Evolutionary conservation across 805 yeast species (phyloP), one percentile per base, ranked within the genome.

Genomic region (Vanderwaltozyma yarrowii): DNA sequence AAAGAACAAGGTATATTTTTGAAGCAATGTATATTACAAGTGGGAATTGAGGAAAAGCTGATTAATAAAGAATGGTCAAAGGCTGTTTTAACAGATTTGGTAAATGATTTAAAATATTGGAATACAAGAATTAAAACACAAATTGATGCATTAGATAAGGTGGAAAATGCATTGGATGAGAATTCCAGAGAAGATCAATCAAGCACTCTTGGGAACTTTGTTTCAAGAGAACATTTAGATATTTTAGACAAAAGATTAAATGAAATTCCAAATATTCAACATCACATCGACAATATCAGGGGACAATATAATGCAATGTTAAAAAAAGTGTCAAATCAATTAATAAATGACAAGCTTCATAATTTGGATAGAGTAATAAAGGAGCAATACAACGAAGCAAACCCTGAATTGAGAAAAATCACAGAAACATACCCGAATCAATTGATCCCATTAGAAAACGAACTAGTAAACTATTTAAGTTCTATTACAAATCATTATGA

Each of bases 401-500:
- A 57, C 14, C 39, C 53, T 17, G 51, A 46, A 3, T 41, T 45
- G 20, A 34, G 51, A 5, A 29, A 36, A n/a, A 30, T 50, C n/a
- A 46, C 56, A 5, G 62, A 62, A n/a, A 47, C 40, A 3, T 37
- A 38, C 28, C 47, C 51, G 2, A 34, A 32, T 13, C 28, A 39
- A 13, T 20, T 44, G 14, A 17, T n/a, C 2, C 23, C 14, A 6
- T 32, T 38, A 7, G 94, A 85, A 38, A 67, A 70, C 41, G 92
- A 81, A 37, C 67, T 85, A 58, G 94, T 84, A 1, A 68, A 71
- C 2, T 64, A 80, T 14, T 62, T 88, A 25, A 78, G 76, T 39
- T 74, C 87, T 50, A 63, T 87, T 33, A 80, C 95, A 10, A 74
- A 74, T 38, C 95, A 87, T 60, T 85, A 78, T 50, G 96, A 87